A percentile compares a stretch with the other conserved stretches of the same genome.
Conservation (phyloP, 805 yeast genomes). For the Sugiyamaella smithiae region DNA sequence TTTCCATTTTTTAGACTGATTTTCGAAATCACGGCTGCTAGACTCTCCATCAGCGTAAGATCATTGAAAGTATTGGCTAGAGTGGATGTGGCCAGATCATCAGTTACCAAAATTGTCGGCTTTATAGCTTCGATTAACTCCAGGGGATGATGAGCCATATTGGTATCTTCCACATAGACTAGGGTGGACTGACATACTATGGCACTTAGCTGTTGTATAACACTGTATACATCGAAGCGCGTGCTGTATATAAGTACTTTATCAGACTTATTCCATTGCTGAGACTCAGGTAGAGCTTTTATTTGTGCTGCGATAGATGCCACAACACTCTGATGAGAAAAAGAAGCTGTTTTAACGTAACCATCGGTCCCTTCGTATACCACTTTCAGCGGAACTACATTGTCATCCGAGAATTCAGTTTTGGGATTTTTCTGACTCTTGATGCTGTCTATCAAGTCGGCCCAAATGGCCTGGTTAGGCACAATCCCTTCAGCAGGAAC, state of each 20-base stretch:
- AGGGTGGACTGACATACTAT: slow-evolving; percentile 28
- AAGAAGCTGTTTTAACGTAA: slow-evolving; percentile 7
- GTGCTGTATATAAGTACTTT: slow-evolving; percentile 32
- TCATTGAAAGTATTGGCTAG: slow-evolving; percentile 26
- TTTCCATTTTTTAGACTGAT: slow-evolving; percentile 22
- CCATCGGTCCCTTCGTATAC: slow-evolving; percentile 11
- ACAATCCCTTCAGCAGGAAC: slow-evolving; percentile 1
- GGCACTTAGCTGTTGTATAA: slow-evolving; percentile 33
- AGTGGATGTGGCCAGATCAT: slow-evolving; percentile 31
- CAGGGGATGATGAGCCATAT: slow-evolving; percentile 11
- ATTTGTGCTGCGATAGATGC: slow-evolving; percentile 38
- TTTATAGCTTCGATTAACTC: slow-evolving; percentile 20
- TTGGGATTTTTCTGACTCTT: background rate
- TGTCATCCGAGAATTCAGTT: background rate
- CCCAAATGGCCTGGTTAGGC: background rate
- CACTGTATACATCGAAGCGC: slow-evolving; percentile 25
- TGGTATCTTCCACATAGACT: slow-evolving; percentile 24
- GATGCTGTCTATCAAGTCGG: background rate
- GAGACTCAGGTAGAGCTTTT: slow-evolving; percentile 31
- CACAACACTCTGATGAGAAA: slow-evolving; percentile 30
- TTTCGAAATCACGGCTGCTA: slow-evolving; percentile 21
- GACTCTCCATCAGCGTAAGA: slow-evolving; percentile 16
- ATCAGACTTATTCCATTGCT: slow-evolving; percentile 32
- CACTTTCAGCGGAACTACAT: slow-evolving; percentile 11
- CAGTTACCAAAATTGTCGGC: slow-evolving; percentile 33